phyloP scores from a whole-genome alignment of 83 land plant genomes.

The Thuja plicata region DNA sequence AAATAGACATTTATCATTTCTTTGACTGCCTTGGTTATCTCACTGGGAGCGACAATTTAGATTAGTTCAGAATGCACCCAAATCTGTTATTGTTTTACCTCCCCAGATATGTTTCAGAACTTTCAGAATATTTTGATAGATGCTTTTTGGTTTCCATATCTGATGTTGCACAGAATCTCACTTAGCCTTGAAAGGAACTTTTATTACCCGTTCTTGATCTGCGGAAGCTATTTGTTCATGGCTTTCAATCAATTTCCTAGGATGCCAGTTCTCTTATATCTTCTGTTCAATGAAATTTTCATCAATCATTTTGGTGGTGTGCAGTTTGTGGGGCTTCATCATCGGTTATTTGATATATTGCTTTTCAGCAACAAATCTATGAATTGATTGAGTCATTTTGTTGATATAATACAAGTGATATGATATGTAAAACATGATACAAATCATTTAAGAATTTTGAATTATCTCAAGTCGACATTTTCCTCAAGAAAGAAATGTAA shows the following conservation, averaged over 20 bases:
- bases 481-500: background rate
- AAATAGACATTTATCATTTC: conserved; percentile 68
- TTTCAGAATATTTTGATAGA: background rate
- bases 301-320: background rate
- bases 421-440: background rate
- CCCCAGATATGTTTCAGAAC: background rate
- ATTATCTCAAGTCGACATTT: background rate
- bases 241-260: background rate
- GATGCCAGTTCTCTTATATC: background rate
- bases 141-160: background rate
- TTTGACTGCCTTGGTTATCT: conserved; percentile 64
- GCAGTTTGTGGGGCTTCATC: background rate
- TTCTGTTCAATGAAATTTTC: background rate
- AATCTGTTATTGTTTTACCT: background rate
- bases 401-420: background rate
- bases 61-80: background rate
- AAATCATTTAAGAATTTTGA: background rate
- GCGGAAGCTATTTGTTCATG: background rate
- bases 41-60: conserved; percentile 1
- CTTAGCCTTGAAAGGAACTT: background rate
- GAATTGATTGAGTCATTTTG: background rate
- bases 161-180: background rate
- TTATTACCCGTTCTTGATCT: background rate
- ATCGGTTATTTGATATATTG: background rate
- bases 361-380: background rate